Evolutionary conservation across 1,284 basidiomycete genomes (phyloP), one percentile per base, ranked within the genome.

Genomic region (Pseudozyma sp.): DNA sequence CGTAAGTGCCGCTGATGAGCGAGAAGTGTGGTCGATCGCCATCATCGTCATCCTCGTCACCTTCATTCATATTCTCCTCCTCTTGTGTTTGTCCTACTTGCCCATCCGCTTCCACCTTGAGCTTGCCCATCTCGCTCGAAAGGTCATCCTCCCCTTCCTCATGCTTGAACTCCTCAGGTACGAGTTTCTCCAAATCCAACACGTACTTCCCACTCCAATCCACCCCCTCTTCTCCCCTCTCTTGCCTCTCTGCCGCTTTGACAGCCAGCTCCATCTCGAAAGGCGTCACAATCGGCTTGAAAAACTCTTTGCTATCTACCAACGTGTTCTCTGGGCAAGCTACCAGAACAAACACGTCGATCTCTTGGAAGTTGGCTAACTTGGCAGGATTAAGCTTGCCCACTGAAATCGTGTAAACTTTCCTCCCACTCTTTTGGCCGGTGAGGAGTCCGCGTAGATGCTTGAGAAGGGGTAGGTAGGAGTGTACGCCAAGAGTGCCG

Each of bases 341-440:
- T 1, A 97, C 92, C 62, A 98, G 88, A 6, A 99, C 92, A 80
- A 95, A 99, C 80, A 94, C 95, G 83, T 98, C 96, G 54, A 99
- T 92, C 85, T 98, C 95, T 79, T 93, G 89, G 85, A 98, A 98
- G 84, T 99, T 99, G 12, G 92, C 96, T 38, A 99, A 88, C 83
- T 99, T 99, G 16, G 95, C 90, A 0, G 96, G 96, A 79, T 94
- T 97, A 60, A 97, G 89, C 85, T 97, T 95, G 36, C 97, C 97
- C 0, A 99, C 96, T 52, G 91, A 93, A 78, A 99, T 91, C 0
- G 96, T 97, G 85, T 99, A 99, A 21, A 83, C 81, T 54, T 84
- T 84, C 19, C 83, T 58, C 70, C 90, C 91, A 84, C 97, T 97
- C 86, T 94, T 94, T 12, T 56, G 63, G 31, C 67, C 67, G 4